Evolutionary conservation across 2,329 filamentous ascomycete species (phyloP), one percentile per base, ranked within the genome.

Genomic region (Cordyceps javanica): DNA sequence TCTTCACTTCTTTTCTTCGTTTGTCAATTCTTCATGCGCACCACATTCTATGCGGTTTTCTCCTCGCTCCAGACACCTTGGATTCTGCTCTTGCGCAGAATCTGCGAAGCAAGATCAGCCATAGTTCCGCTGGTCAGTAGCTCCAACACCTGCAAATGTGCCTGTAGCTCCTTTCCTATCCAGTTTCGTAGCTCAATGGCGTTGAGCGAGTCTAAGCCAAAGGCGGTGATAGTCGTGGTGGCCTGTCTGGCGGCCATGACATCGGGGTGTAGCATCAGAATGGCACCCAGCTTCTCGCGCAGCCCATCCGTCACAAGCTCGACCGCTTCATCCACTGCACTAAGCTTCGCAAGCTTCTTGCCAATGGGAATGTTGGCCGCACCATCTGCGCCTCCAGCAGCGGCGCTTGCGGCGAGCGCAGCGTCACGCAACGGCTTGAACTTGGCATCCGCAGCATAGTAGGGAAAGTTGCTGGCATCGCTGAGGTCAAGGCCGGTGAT

Each of bases 391-490:
- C 45, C 55, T 21, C 52, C 58, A 26, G 57, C 38, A 4, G 61
- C 62, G 9, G 58, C 46, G 21, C 62, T 62, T 13, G 61, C 58
- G 9, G 67, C 34, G 67, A 75, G 42, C 66, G 71, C 72, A 2
- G 63, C 64, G 7, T 75, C 67, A 13, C 75, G 74, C 26, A 83
- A 71, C 32, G 75, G 70, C 57, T 76, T 75, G 68, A 83, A 83
- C 65, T 81, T 82, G 55, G 76, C 77, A 50, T 85, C 81, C 2
- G 72, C 65, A 3, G 75, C 75, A 75, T 80, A 84, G 69, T 81
- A 83, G 0, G 79, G 79, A 51, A 75, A 68, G 62, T 73, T 69
- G 3, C 69, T 68, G 6, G 73, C 72, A 23, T 73, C 77, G 8
- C 62, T 61, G 60, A 82, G 76, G 55, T 75, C 73, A 65, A 83